A percentile compares a stretch with the other conserved stretches of the same genome.
Evolutionary conservation across 176 grass and related monocot species (phyloP).

Genomic region (Carex pumila): DNA sequence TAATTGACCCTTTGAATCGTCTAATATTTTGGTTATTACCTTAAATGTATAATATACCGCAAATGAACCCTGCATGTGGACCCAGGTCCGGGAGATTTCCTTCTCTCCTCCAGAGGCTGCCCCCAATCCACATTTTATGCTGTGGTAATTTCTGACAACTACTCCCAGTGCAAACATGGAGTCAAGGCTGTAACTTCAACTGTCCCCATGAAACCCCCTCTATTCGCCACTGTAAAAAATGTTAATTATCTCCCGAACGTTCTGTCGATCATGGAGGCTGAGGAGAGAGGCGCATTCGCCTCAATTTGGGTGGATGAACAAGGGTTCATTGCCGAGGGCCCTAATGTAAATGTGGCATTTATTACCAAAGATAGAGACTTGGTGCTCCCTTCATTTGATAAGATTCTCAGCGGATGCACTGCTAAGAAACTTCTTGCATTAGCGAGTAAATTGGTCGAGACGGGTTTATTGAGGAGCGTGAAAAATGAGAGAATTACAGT

Average conservation of each 20-base stretch:
- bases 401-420: constrained; percentile 70
- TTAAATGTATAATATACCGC: background rate
- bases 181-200: constrained; percentile 60
- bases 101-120: constrained; percentile 52
- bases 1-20: too few relatives aligned
- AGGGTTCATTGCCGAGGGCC: constrained; percentile 58
- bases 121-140: constrained; percentile 58
- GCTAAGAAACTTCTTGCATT: constrained; percentile 58
- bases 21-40: background rate
- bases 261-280: constrained; percentile 77
- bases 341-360: constrained; percentile 87
- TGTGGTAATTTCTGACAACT: constrained; percentile 51
- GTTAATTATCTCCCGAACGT: constrained; percentile 95
- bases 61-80: constrained; percentile 16
- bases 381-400: constrained; percentile 55
- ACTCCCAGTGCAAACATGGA: constrained; percentile 53
- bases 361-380: constrained; percentile 37
- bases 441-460: constrained; percentile 45
- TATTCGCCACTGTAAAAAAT: constrained; percentile 75
- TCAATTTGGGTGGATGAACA: constrained; percentile 67
- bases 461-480: constrained; percentile 31
- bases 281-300: constrained; percentile 59
- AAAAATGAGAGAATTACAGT: constrained; percentile 26
- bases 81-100: constrained; percentile 67
- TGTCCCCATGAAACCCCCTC: constrained; percentile 83